Evolutionary conservation across 768 basidiomycete genomes (phyloP).

Genomic region (Phylloporus sp.): DNA sequence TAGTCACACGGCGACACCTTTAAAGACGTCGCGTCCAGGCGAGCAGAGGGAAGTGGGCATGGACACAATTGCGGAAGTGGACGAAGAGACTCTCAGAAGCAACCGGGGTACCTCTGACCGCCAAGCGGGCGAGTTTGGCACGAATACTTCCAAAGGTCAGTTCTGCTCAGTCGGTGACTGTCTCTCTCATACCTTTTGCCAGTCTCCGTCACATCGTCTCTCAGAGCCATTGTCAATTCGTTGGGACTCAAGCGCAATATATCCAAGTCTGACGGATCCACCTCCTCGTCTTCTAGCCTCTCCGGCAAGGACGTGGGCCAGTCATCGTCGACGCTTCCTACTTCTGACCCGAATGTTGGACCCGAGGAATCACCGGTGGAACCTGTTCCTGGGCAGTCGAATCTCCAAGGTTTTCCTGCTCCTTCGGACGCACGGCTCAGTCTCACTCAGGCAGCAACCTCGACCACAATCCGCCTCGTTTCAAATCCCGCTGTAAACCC

Average conservation of each 20-base stretch:
- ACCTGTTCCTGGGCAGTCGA: slow-evolving; percentile 58
- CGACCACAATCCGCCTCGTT: slow-evolving; percentile 49
- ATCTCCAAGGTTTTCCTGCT: slow-evolving; percentile 58
- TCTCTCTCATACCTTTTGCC: slow-evolving; percentile 10
- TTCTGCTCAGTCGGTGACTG: slow-evolving; percentile 4
- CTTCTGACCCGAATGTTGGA: slow-evolving; percentile 20
- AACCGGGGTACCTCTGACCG: slow-evolving; percentile 39
- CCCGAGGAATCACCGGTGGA: slow-evolving; percentile 26
- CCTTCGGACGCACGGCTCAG: slow-evolving; percentile 60
- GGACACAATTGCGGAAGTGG: slow-evolving; percentile 70
- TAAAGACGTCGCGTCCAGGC: slow-evolving; percentile 53
- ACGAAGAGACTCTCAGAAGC: slow-evolving; percentile 44
- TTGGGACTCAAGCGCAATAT: slow-evolving; percentile 60
- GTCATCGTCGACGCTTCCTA: slow-evolving; percentile 29
- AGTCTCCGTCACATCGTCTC: slow-evolving; percentile 69
- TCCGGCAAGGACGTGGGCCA: slow-evolving; percentile 16
- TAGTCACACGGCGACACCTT: slow-evolving; percentile 13
- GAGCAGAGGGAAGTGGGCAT: slow-evolving; percentile 87
- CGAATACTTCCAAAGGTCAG: slow-evolving; percentile 60
- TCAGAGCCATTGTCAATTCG: slow-evolving; percentile 73
- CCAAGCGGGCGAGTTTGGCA: slow-evolving; percentile 68
- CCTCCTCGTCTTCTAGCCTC: slow-evolving; percentile 31
- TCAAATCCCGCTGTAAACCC: slow-evolving; percentile 23
- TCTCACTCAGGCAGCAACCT: slow-evolving; percentile 44
- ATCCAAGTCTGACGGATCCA: slow-evolving; percentile 8